phyloP scores from a whole-genome alignment of 2,329 filamentous ascomycete genomes.

The Ophiostoma sp. region DNA sequence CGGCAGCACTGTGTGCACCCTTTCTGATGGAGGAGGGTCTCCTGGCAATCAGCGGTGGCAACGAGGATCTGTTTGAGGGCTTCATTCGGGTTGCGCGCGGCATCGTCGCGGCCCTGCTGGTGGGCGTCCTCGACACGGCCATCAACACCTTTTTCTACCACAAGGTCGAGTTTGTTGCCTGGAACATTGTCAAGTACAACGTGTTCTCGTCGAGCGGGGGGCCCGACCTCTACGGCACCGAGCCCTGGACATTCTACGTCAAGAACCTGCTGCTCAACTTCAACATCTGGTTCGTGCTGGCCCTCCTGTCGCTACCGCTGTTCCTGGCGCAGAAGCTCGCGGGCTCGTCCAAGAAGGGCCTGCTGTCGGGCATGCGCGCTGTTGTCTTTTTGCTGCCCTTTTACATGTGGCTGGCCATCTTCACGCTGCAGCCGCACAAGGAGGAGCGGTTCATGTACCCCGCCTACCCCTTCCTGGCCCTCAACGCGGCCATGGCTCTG shows the following conservation, averaged over 20 bases:
- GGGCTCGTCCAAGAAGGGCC: constrained; percentile 54
- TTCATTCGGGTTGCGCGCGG: constrained; percentile 62
- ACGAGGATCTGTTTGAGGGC: constrained; percentile 55
- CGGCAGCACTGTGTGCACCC: constrained; percentile 72
- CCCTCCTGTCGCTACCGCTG: constrained; percentile 67
- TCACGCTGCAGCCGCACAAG: constrained; percentile 90
- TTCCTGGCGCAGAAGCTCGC: constrained; percentile 67
- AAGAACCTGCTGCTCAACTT: constrained; percentile 90
- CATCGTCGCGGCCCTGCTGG: constrained; percentile 55
- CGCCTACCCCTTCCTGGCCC: constrained; percentile 79
- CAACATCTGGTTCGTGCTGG: constrained; percentile 86
- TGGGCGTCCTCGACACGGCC: constrained; percentile 57
- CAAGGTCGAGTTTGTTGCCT: constrained; percentile 68
- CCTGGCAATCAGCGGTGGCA: constrained; percentile 48
- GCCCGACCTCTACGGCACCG: constrained; percentile 88
- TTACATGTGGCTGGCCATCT: constrained; percentile 90
- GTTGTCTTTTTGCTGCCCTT: constrained; percentile 77
- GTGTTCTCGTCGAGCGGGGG: constrained; percentile 77
- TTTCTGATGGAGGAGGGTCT: constrained; percentile 71
- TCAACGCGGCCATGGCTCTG: constrained; percentile 80
- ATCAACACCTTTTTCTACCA: constrained; percentile 84
- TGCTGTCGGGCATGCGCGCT: constrained; percentile 66
- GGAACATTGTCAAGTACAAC: constrained; percentile 96
- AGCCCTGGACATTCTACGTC: constrained; percentile 95
- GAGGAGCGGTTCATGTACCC: constrained; percentile 99